Evolutionary conservation across 1,139 yeast genomes (phyloP).

Genomic region (Pichia sp.): DNA sequence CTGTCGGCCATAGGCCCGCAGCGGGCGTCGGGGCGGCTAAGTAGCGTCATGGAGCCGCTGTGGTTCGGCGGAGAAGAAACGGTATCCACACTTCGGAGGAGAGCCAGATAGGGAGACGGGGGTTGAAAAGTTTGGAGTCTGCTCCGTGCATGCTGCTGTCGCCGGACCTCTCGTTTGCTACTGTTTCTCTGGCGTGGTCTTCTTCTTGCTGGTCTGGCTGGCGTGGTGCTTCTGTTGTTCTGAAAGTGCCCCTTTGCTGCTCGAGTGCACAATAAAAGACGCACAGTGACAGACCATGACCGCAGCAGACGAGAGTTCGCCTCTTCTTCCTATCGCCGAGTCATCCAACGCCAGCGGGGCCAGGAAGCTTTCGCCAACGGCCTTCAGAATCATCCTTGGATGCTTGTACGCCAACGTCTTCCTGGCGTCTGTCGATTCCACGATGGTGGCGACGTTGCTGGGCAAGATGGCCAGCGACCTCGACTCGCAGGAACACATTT

Average conservation of each 20-base stretch:
- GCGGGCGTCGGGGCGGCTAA: too few species aligned
- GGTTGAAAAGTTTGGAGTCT: neutral
- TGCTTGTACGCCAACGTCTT: constrained; percentile 36
- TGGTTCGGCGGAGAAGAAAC: neutral
- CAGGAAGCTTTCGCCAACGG: neutral
- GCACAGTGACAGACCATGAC: neutral
- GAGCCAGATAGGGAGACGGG: neutral
- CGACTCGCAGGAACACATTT: constrained; percentile 33
- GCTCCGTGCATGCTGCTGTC: too few species aligned
- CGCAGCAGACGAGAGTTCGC: constrained; percentile 10
- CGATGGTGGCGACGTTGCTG: constrained; percentile 56
- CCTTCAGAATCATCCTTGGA: constrained; percentile 16
- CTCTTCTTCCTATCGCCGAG: constrained; percentile 9
- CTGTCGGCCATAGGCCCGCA: too few species aligned
- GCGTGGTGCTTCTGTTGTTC: too few species aligned
- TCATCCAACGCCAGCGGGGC: neutral
- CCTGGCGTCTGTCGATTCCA: constrained; percentile 63
- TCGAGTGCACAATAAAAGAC: too few species aligned
- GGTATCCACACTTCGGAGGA: neutral
- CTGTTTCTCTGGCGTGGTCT: too few species aligned
- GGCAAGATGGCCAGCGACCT: constrained; percentile 32
- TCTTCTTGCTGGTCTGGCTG: too few species aligned
- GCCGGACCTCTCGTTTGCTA: too few species aligned
- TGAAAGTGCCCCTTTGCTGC: too few species aligned
- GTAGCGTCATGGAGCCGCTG: too few species aligned